Percentiles rank a stretch among this genome's conserved stretches.
Conservation (phyloP, 371 early-diverging fungal genomes). For the Syncephalis fuscata region DNA sequence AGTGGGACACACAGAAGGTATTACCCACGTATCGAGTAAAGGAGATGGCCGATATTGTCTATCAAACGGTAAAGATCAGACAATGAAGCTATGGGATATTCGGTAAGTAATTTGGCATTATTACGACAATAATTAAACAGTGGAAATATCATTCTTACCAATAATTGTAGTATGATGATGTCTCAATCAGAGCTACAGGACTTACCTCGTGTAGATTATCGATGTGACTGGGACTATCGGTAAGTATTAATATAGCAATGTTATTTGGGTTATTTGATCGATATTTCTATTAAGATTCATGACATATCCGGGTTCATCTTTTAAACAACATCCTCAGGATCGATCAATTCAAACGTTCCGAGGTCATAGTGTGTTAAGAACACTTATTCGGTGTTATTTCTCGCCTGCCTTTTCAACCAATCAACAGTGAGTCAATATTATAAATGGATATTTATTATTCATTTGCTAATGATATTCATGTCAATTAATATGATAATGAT, state of each 20-base stretch:
- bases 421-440: constrained; percentile 19
- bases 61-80: constrained; percentile 30
- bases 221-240: constrained; percentile 16
- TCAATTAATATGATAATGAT: constrained; percentile 6
- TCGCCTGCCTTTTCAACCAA: constrained; percentile 31
- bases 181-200: constrained; percentile 1
- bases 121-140: background rate
- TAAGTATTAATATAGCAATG: constrained; percentile 3
- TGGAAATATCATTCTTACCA: background rate
- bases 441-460: too few relatives aligned
- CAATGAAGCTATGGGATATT: constrained; percentile 47
- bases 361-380: constrained; percentile 33
- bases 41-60: constrained; percentile 39
- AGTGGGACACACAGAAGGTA: constrained; percentile 47
- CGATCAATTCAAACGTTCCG: constrained; percentile 31
- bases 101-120: constrained; percentile 12
- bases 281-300: background rate
- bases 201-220: background rate
- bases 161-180: constrained; percentile 7
- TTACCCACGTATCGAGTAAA: constrained; percentile 39
- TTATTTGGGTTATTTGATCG: background rate
- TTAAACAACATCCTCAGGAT: constrained; percentile 23
- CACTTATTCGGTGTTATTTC: constrained; percentile 50
- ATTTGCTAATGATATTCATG: too few relatives aligned
- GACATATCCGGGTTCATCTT: constrained; percentile 7